Percentiles rank a stretch among this genome's conserved stretches.
These are phyloP conservation scores for Leishmania gerbilli DNA, from an alignment of 208 protist species.

Conservation along the genomic window DNA sequence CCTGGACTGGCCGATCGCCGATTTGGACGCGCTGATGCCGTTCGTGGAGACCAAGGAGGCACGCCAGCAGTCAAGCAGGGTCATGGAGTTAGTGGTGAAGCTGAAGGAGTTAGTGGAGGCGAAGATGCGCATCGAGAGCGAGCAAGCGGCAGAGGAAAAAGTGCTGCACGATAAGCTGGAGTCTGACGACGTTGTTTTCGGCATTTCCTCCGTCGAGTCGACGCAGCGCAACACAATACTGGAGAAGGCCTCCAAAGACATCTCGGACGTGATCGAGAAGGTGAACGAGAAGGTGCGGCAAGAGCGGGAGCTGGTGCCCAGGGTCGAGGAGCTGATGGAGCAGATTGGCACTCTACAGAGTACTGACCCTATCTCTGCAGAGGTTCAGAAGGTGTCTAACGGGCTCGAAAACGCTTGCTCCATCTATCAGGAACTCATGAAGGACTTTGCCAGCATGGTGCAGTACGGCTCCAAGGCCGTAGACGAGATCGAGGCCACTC, in stretches of 20 bases:
- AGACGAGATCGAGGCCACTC: constrained; percentile 52
- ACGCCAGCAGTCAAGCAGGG: constrained; percentile 55
- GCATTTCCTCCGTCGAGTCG: constrained; percentile 61
- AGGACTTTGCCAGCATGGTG: constrained; percentile 53
- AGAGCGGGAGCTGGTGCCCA: constrained; percentile 37
- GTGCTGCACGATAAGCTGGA: constrained; percentile 66
- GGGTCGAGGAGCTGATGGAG: constrained; percentile 57
- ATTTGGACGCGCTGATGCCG: constrained; percentile 86
- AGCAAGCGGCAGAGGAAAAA: constrained; percentile 39
- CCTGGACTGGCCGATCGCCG: constrained; percentile 68
- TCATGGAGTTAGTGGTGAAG: constrained; percentile 46
- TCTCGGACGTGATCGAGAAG: constrained; percentile 60
- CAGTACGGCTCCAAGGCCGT: constrained; percentile 52
- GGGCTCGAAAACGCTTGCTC: constrained; percentile 68
- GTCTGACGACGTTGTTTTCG: constrained; percentile 70
- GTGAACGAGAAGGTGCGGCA: constrained; percentile 56
- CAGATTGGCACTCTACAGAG: constrained; percentile 66
- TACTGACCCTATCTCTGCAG: constrained; percentile 58
- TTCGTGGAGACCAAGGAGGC: constrained; percentile 73
- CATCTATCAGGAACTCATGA: constrained; percentile 52
- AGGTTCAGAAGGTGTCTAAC: constrained; percentile 81
- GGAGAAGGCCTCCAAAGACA: constrained; percentile 42
- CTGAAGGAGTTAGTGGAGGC: constrained; percentile 59
- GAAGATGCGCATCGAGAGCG: constrained; percentile 40
- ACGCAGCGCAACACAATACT: constrained; percentile 61